Percentiles rank a stretch among this genome's conserved stretches.
These are phyloP conservation scores for Priceomyces haplophilus DNA, from an alignment of 805 yeast genomes.

Conservation along the genomic window DNA sequence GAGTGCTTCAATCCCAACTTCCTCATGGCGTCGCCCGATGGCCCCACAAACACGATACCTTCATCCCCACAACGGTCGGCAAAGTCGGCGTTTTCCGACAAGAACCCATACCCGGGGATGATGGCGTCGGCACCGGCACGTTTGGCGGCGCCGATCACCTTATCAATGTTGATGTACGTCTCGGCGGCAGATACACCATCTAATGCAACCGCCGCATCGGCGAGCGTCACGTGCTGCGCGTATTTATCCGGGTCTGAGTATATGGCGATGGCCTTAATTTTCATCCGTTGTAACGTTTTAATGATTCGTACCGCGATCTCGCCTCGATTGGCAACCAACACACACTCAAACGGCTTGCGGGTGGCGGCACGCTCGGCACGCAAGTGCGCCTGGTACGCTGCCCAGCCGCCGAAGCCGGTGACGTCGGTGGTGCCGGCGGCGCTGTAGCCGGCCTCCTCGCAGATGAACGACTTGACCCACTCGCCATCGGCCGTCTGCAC, in stretches of 20 bases:
- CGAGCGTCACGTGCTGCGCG: conserved; percentile 78
- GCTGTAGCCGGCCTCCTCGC: conserved; percentile 85
- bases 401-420: conserved; percentile 89
- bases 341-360: conserved; percentile 68
- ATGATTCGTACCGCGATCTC: conserved; percentile 96
- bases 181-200: conserved; percentile 85
- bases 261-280: conserved; percentile 78
- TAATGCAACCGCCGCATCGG: conserved; percentile 79
- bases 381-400: conserved; percentile 50
- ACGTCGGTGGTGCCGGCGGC: conserved; percentile 73
- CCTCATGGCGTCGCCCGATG: conserved; percentile 89
- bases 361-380: conserved; percentile 17
- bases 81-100: conserved; percentile 94
- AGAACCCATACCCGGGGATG: conserved; percentile 95
- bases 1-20: conserved; percentile 92
- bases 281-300: conserved; percentile 76
- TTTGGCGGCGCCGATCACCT: conserved; percentile 83
- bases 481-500: conserved; percentile 79
- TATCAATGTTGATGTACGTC: conserved; percentile 82
- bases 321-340: conserved; percentile 95
- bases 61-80: conserved; percentile 82
- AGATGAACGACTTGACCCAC: conserved; percentile 89
- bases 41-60: conserved; percentile 94
- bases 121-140: conserved; percentile 87
- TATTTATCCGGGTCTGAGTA: conserved; percentile 89